Percentiles rank a stretch among this genome's conserved stretches.
phyloP scores from a whole-genome alignment of 148 eudicot genomes.

The Mesembryanthemum crystallinum region DNA sequence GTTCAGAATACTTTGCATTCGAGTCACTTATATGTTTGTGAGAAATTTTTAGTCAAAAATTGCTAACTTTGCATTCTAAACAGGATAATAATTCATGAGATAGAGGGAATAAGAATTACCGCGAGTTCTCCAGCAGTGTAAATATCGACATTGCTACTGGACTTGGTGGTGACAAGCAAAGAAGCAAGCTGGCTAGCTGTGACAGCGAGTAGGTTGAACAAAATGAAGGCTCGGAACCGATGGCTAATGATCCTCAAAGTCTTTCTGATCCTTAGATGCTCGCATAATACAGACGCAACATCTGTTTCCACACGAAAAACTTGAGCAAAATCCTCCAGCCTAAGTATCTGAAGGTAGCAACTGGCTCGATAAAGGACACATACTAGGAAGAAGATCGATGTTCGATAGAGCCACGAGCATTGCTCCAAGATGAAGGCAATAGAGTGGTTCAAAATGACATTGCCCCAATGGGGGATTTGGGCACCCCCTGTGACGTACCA shows the following conservation, averaged over 20 bases:
- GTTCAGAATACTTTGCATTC: no score
- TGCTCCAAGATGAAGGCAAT: slow-evolving; percentile 58
- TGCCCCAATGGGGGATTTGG: slow-evolving; percentile 53
- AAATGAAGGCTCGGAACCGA: slow-evolving; percentile 68
- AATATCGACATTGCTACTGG: slow-evolving; percentile 44
- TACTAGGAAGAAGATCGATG: slow-evolving; percentile 65
- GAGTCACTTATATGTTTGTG: no score
- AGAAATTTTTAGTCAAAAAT: no score
- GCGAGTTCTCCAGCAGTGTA: slow-evolving; percentile 81
- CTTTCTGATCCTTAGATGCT: slow-evolving; percentile 73
- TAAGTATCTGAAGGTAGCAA: slow-evolving; percentile 75
- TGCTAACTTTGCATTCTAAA: no score
- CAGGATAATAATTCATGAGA: background rate
- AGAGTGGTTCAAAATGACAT: slow-evolving; percentile 43
- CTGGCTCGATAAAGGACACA: slow-evolving; percentile 75
- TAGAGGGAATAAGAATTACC: slow-evolving; percentile 34
- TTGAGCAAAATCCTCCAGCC: slow-evolving; percentile 73
- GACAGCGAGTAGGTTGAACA: slow-evolving; percentile 53
- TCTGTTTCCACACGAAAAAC: slow-evolving; percentile 70
- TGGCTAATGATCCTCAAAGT: slow-evolving; percentile 78
- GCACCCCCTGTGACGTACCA: slow-evolving; percentile 78
- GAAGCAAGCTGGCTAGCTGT: slow-evolving; percentile 77
- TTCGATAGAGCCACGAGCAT: slow-evolving; percentile 78
- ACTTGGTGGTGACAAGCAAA: slow-evolving; percentile 62
- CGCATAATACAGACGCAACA: slow-evolving; percentile 55